phyloP scores from a whole-genome alignment of 169 alveolate genomes.

The Sarcocystis neurona region DNA sequence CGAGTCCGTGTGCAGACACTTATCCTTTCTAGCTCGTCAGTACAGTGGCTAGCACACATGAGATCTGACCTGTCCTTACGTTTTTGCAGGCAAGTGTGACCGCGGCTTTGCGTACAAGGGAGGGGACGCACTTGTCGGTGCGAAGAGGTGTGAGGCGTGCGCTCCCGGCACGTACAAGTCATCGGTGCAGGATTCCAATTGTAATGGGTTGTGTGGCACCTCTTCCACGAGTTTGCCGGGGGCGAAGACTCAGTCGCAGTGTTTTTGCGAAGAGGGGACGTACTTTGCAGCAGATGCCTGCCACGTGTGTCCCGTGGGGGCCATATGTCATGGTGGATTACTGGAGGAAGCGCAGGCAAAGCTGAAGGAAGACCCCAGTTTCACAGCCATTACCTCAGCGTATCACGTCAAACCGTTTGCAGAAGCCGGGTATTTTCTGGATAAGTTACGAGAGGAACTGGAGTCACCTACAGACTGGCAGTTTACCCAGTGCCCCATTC shows the following conservation, averaged over 20 bases:
- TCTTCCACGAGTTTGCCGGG: slow-evolving; percentile 79
- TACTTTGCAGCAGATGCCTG: slow-evolving; percentile 78
- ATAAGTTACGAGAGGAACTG: slow-evolving; percentile 70
- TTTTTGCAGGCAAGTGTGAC: slow-evolving; percentile 72
- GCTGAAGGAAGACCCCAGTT: slow-evolving; percentile 59
- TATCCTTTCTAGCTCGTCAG: background rate
- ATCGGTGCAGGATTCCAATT: slow-evolving; percentile 78
- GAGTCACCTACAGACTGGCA: slow-evolving; percentile 81
- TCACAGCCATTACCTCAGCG: slow-evolving; percentile 64
- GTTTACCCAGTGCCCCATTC: slow-evolving; percentile 81
- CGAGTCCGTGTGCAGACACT: background rate
- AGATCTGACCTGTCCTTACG: background rate
- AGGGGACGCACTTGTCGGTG: slow-evolving; percentile 30
- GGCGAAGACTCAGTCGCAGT: slow-evolving; percentile 77
- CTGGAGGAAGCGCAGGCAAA: slow-evolving; percentile 50
- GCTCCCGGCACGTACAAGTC: slow-evolving; percentile 81
- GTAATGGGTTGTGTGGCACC: slow-evolving; percentile 80
- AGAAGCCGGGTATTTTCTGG: slow-evolving; percentile 76
- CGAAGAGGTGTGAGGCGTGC: slow-evolving; percentile 77
- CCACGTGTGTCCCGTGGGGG: slow-evolving; percentile 81
- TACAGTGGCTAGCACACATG: background rate
- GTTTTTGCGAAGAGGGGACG: slow-evolving; percentile 80
- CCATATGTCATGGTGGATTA: slow-evolving; percentile 81
- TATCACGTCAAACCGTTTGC: slow-evolving; percentile 82
- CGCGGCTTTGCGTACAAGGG: slow-evolving; percentile 75